These are phyloP conservation scores for Chaetoceros tenuissimus DNA, from an alignment of 108 stramenopile species.

Conservation along the genomic window DNA sequence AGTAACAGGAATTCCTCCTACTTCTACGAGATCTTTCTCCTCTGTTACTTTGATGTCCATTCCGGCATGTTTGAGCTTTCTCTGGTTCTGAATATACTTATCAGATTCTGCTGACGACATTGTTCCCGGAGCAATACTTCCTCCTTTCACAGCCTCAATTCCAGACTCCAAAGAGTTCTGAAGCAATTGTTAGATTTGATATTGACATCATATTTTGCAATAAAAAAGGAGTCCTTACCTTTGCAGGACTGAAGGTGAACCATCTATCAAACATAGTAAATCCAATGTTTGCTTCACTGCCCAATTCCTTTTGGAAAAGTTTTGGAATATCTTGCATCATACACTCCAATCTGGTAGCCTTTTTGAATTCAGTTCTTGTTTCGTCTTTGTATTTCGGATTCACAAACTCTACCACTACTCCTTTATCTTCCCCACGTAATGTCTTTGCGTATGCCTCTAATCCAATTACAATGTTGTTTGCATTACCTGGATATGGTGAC, in stretches of 20 bases:
- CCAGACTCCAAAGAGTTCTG: conserved; percentile 87
- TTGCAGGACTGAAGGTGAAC: conserved; percentile 94
- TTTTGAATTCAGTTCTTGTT: conserved; percentile 90
- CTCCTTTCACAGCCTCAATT: conserved; percentile 62
- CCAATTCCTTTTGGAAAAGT: conserved; percentile 88
- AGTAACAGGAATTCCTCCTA: conserved; percentile 75
- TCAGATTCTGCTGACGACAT: conserved; percentile 85
- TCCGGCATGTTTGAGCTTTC: conserved; percentile 71
- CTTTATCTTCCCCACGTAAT: conserved; percentile 74
- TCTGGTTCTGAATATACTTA: conserved; percentile 80
- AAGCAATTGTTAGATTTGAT: neutral
- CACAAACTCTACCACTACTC: conserved; percentile 97
- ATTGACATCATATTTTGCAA: neutral
- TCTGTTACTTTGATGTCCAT: conserved; percentile 54
- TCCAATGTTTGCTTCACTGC: conserved; percentile 82
- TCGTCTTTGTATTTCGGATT: conserved; percentile 98
- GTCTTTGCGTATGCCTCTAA: conserved; percentile 78
- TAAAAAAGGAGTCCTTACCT: conserved; percentile 27
- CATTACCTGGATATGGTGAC: conserved; percentile 97
- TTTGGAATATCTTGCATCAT: conserved; percentile 99
- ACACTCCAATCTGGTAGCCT: conserved; percentile 98
- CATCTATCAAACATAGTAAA: conserved; percentile 94
- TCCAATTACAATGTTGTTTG: conserved; percentile 91
- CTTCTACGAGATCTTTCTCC: conserved; percentile 51
- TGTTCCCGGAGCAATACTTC: conserved; percentile 75